phyloP scores from a whole-genome alignment of 768 basidiomycete species.

The Chalciporus sphaerocephalus region DNA sequence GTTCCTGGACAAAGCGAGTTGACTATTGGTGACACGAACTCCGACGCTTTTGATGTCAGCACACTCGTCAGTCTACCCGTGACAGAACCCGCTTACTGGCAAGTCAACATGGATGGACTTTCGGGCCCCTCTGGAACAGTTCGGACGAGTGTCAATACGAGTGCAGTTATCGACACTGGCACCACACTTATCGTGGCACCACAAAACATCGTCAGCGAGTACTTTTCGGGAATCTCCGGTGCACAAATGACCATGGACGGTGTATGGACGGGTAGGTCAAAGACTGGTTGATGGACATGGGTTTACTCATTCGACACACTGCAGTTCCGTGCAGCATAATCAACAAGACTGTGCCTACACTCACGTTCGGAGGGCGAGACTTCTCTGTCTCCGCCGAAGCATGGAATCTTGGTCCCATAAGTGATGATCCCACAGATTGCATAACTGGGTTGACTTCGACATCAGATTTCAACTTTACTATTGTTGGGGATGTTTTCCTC shows the following conservation, averaged over 20 bases:
- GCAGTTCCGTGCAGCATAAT: conserved; percentile 19
- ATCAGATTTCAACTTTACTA: conserved; percentile 10
- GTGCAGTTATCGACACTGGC: conserved; percentile 34
- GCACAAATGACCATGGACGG: conserved; percentile 13
- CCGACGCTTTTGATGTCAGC: conserved; percentile 47
- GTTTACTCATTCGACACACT: neutral
- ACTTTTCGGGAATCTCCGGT: conserved; percentile 25
- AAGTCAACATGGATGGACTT: conserved; percentile 27
- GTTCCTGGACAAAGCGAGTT: conserved; percentile 14
- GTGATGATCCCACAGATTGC: conserved; percentile 21
- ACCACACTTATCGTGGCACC: conserved; percentile 24
- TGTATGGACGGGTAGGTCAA: conserved; percentile 30
- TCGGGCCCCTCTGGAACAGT: neutral
- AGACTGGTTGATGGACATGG: neutral
- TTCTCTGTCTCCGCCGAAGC: conserved; percentile 31
- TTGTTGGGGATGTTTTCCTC: conserved; percentile 29
- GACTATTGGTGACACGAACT: conserved; percentile 33
- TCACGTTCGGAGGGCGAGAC: conserved; percentile 34
- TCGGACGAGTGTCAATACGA: neutral
- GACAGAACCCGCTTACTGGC: conserved; percentile 32
- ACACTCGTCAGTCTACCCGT: conserved; percentile 35
- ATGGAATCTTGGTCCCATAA: conserved; percentile 38
- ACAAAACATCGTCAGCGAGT: conserved; percentile 11
- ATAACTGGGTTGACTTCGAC: conserved; percentile 26
- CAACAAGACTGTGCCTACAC: conserved; percentile 14